Base-by-base conservation (phyloP, 1,284 basidiomycete species). In the Cryptococcus hybrid region DNA sequence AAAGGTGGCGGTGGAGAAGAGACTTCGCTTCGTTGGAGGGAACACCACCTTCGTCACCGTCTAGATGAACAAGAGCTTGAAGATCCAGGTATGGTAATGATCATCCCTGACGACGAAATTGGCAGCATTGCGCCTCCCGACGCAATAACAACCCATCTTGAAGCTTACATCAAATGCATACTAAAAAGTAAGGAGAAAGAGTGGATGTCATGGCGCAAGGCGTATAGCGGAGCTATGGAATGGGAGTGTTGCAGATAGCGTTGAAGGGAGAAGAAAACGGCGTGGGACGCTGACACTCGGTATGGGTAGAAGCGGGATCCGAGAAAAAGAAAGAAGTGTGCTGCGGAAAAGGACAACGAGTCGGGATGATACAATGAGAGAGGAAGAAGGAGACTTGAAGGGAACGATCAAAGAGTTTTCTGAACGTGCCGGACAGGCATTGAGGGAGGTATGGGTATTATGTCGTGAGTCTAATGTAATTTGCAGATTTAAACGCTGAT, bases 141-240 rank as follows among this genome's bases (percentile, higher is more conserved):
- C 52, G 61, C 67, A 11, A 73, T 71, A 42, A 75, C 73, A 0
- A 64, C 62, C 1, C 67, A 74, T 55, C 62, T 69, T 36, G 73
- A 70, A 49, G 70, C 72, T 52, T 76, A 76, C 59, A 66, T 62
- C 30, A 66, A 63, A 39, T 67, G 70, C 3, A 62, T 76, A n/a
- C 60, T 73, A 51, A 73, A 70, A 55, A 64, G 63, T 30, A 55
- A 69, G 12, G 72, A 76, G 39, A 72, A 71, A 52, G 74, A 76
- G 47, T 70, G 69, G 72, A 72, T 52, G 39, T 66, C 11, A 70
- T 75, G 59, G 74, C 11, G 72, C 71, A 3, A 59, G 73, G n/a
- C 57, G 69, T 12, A 56, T 76, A 9, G 73, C 68, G 2, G 66
- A 68, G 47, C 56, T 76, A 40, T 76, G 73, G 73, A 69, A 66